Conservation (phyloP, 768 basidiomycete genomes). For the Tylopilus balloui region DNA sequence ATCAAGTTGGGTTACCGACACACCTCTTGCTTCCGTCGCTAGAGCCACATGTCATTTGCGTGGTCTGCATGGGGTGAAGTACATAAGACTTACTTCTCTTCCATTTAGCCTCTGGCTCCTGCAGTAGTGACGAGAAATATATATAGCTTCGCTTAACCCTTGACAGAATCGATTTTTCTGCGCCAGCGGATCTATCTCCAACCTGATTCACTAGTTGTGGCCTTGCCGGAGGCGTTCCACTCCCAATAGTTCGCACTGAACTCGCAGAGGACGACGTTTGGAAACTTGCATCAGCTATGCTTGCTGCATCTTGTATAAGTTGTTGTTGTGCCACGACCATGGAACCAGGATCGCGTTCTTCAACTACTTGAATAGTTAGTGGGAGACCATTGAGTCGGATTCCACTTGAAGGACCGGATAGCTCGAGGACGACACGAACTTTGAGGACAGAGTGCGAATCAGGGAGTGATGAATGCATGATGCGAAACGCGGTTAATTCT, state of each 20-base stretch:
- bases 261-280: conserved; percentile 58
- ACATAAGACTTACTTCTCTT: conserved; percentile 59
- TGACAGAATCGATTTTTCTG: conserved; percentile 79
- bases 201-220: conserved; percentile 34
- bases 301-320: conserved; percentile 65
- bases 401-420: conserved; percentile 69
- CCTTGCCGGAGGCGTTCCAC: conserved; percentile 23
- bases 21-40: conserved; percentile 85
- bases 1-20: conserved; percentile 91
- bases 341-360: conserved; percentile 64
- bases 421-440: conserved; percentile 75
- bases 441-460: conserved; percentile 78
- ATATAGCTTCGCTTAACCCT: conserved; percentile 92
- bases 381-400: conserved; percentile 85
- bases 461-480: conserved; percentile 67
- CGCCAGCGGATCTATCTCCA: conserved; percentile 52
- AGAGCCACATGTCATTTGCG: conserved; percentile 9
- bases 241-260: conserved; percentile 45
- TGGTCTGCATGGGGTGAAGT: not conserved
- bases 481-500: conserved; percentile 53
- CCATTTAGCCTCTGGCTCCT: conserved; percentile 99
- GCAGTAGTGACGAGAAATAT: conserved; percentile 93
- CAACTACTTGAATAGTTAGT: conserved; percentile 57
- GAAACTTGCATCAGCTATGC: conserved; percentile 62
- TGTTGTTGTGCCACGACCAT: conserved; percentile 41